Evolutionary conservation across 1,284 basidiomycete genomes (phyloP), one percentile per base, ranked within the genome.

Genomic region (Cutaneotrichosporon cyanovorans): DNA sequence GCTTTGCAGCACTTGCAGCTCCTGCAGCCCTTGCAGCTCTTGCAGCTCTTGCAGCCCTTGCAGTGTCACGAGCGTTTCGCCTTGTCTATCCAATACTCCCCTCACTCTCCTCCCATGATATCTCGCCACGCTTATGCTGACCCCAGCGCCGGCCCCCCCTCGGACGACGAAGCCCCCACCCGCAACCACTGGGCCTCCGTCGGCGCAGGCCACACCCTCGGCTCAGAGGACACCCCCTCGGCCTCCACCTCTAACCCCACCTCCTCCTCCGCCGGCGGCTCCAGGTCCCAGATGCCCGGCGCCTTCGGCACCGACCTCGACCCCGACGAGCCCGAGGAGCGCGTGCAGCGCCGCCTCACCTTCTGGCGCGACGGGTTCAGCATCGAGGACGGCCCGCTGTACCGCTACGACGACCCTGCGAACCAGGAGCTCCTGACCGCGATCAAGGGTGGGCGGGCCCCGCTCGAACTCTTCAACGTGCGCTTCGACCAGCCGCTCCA

Each of bases 291-390:
- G 15, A 46, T 54, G 35, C 52, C 52, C 1, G 52, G 52, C 1
- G 45, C 36, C 1, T 54, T 50, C 22, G 50, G 36, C n/a, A 32
- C 15, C 15, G 42, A 33, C 16, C 34, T 40, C 2, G 49, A 44
- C 15, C 44, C 42, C 8, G 48, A 45, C 5, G 69, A 69, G 1
- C 70, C 72, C 0, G 68, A 69, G 12, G 74, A 74, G 40, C 78
- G 76, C 19, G 76, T 79, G 0, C 85, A 78, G 0, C 82, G 93
- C 11, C 78, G 82, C 50, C 75, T 98, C 30, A 93, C 85, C 0
- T 89, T 98, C 71, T 98, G 95, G 93, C 78, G 83, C 31, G 81
- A 97, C 56, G 93, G 93, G 0, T 97, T 97, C 73, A 85, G 83
- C 40, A 81, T 98, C 48, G 90, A 93, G 61, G 89, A 92, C 58